Conservation (phyloP, 2,329 filamentous ascomycete genomes). For the Capronia coronata region DNA sequence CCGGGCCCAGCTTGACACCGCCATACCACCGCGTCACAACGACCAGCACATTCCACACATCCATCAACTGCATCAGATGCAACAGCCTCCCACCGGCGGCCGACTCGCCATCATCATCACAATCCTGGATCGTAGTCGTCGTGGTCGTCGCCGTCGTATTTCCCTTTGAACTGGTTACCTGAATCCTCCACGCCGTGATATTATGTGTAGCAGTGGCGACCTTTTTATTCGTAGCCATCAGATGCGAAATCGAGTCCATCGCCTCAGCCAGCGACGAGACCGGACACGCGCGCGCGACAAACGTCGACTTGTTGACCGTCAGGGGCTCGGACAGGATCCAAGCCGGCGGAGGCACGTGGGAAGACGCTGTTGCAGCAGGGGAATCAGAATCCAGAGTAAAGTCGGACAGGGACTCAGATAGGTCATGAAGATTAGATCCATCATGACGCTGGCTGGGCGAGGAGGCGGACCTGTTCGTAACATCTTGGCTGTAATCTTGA, state of each 20-base stretch:
- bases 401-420: neutral
- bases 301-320: slow-evolving; percentile 78
- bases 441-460: slow-evolving; percentile 4
- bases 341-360: slow-evolving; percentile 42
- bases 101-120: slow-evolving; percentile 91
- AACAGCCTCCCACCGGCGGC: slow-evolving; percentile 80
- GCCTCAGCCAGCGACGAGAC: slow-evolving; percentile 68
- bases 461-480: slow-evolving; percentile 25
- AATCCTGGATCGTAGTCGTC: slow-evolving; percentile 66
- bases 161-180: neutral
- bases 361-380: slow-evolving; percentile 27
- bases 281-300: slow-evolving; percentile 59
- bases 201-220: slow-evolving; percentile 87
- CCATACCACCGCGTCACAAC: slow-evolving; percentile 96
- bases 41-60: slow-evolving; percentile 85
- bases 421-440: neutral
- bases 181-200: slow-evolving; percentile 86
- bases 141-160: slow-evolving; percentile 14
- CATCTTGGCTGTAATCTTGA: slow-evolving; percentile 22
- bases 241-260: slow-evolving; percentile 61
- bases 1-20: slow-evolving; percentile 78
- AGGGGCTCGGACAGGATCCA: slow-evolving; percentile 73
- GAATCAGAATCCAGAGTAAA: slow-evolving; percentile 21
- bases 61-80: slow-evolving; percentile 91
- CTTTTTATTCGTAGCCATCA: slow-evolving; percentile 76